Base-by-base conservation (phyloP, 1,284 basidiomycete genomes). In the Boletus subluridellus region DNA sequence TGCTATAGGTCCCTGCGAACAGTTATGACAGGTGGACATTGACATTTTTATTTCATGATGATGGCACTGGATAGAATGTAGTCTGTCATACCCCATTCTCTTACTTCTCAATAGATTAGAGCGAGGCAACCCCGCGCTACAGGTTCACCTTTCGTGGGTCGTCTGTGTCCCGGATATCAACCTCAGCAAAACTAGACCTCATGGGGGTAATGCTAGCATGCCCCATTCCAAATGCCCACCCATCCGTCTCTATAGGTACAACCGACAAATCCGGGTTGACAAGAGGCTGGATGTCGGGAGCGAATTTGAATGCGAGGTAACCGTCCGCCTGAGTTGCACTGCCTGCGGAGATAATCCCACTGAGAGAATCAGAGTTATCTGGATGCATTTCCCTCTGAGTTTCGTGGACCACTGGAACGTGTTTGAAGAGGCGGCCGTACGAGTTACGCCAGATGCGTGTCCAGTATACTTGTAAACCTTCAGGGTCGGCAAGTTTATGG, bases 171-270 rank as follows among this genome's bases (percentile, higher is more conserved):
- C 17, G 56, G 17, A 53, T 61, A 38, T 61, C 67, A 14, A 83
- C 83, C 67, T 92, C 88, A 15, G 82, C 89, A 67, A 92, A 93
- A 52, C 80, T 78, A 3, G 91, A 85, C 54, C 83, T 78, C 57
- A 94, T 71, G 2, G 92, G 88, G 28, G 89, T 92, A 3, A 94
- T 83, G 61, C 87, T 90, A 26, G 82, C 85, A 65, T 77, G 82
- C 10, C 86, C 88, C 58, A 84, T 77, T 61, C 79, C 75, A 30
- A 94, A 77, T 24, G 89, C 90, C 87, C 89, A 95, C 0, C 83
- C 85, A 73, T 96, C 94, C 10, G 89, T 86, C 2, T 90, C 92
- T 42, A 83, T 77, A 1, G 92, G 89, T 24, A 95, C 70, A 10
- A 73, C 73, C 1, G 81, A 78, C 28, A 78, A 61, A 21, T 79